phyloP scores from a whole-genome alignment of 495 filamentous ascomycete genomes.

The Chaetomium cochliodes region DNA sequence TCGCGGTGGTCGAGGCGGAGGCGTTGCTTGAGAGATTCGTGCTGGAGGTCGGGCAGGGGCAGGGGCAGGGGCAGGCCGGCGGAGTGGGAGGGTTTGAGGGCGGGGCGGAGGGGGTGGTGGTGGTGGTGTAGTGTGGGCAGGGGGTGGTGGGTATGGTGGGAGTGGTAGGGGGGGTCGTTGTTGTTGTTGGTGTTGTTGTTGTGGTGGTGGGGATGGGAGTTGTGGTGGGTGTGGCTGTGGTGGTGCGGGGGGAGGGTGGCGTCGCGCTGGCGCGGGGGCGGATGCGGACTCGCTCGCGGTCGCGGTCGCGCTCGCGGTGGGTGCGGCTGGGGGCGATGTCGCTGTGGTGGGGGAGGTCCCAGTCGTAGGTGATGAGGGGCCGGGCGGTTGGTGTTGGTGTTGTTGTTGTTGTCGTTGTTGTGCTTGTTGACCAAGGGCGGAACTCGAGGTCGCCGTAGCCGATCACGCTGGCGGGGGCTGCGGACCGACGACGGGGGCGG shows the following conservation, averaged over 20 bases:
- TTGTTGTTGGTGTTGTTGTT: no score
- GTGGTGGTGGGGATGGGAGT: no score
- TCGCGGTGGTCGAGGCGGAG: neutral
- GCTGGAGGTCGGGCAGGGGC: neutral
- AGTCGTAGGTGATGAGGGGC: no score
- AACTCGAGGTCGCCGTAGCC: slow-evolving; percentile 14
- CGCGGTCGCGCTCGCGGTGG: slow-evolving; percentile 2
- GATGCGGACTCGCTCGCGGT: neutral
- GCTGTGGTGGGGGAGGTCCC: no score
- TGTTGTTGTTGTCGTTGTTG: neutral
- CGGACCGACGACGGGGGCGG: neutral
- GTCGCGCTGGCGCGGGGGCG: slow-evolving; percentile 1
- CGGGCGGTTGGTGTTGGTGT: no score
- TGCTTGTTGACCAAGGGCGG: neutral
- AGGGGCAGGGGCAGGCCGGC: neutral
- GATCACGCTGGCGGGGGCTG: slow-evolving; percentile 19
- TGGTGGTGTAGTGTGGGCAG: no score
- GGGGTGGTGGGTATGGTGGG: no score
- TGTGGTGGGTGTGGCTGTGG: no score
- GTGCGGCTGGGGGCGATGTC: neutral
- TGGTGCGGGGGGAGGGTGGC: neutral
- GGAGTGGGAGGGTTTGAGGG: slow-evolving; percentile 3
- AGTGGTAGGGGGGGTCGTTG: no score
- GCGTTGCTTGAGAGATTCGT: slow-evolving; percentile 16
- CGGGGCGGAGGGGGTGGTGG: neutral